A percentile compares a stretch with the other conserved stretches of the same genome.
These are phyloP conservation scores for Pestalotiopsis sp. DNA, from an alignment of 2,329 filamentous ascomycete genomes.

Conservation along the genomic window DNA sequence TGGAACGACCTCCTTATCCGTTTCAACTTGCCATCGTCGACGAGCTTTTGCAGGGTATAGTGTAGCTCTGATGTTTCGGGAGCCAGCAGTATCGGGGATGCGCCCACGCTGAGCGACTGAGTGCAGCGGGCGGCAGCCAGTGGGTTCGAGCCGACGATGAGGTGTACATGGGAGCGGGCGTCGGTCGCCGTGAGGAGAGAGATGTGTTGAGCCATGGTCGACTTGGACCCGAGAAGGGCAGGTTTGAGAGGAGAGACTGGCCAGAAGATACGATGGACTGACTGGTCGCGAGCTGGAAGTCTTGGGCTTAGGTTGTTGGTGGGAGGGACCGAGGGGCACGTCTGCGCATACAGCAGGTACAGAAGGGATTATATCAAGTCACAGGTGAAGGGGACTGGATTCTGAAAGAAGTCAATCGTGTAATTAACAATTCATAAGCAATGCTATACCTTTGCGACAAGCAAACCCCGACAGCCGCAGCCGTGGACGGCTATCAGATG, in stretches of 20 bases:
- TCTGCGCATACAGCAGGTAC: too few species aligned
- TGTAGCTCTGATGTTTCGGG: conserved; percentile 64
- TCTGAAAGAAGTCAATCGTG: neutral
- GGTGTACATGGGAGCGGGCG: conserved; percentile 72
- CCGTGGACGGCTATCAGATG: neutral
- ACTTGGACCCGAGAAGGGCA: conserved; percentile 2
- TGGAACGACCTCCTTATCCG: conserved; percentile 70
- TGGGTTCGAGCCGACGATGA: conserved; percentile 84
- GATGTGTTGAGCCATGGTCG: conserved; percentile 28
- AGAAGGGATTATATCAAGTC: neutral
- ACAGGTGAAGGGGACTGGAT: neutral
- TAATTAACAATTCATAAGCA: neutral
- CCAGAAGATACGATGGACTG: neutral
- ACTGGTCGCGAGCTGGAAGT: neutral
- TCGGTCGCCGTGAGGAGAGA: conserved; percentile 75
- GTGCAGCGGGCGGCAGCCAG: conserved; percentile 83
- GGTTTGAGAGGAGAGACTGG: neutral
- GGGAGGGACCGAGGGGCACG: too few species aligned
- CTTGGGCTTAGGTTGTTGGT: too few species aligned
- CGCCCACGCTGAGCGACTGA: conserved; percentile 81
- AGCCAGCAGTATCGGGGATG: conserved; percentile 77
- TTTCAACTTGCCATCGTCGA: conserved; percentile 67
- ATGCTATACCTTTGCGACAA: conserved; percentile 2
- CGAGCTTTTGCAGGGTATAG: conserved; percentile 60
- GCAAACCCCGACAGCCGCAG: neutral